phyloP scores from a whole-genome alignment of 345 rosid species.

The Odontarrhena argentea region DNA sequence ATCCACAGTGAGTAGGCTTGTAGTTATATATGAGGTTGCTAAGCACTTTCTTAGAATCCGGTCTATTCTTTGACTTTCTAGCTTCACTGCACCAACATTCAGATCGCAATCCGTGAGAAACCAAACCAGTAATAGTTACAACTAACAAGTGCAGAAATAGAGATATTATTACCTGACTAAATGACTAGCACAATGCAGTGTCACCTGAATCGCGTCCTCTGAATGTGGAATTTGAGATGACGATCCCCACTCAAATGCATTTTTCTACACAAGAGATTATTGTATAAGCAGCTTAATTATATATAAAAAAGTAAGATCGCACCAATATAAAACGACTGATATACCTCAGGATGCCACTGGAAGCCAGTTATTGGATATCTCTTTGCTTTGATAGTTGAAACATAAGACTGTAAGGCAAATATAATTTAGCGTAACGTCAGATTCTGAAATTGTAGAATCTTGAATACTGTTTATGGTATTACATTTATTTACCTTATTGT shows the following conservation, averaged over 20 bases:
- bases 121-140: neutral
- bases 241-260: slow-evolving; percentile 92
- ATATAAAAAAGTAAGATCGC: neutral
- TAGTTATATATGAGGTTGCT: slow-evolving; percentile 80
- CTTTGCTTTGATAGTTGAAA: slow-evolving; percentile 81
- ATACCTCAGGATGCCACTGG: slow-evolving; percentile 98
- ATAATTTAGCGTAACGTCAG: neutral
- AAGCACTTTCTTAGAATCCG: slow-evolving; percentile 60
- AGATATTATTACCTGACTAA: slow-evolving; percentile 62
- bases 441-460: neutral
- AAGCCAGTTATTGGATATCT: slow-evolving; percentile 84
- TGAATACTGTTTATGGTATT: neutral
- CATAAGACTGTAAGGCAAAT: slow-evolving; percentile 58
- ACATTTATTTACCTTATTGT: slow-evolving; percentile 53
- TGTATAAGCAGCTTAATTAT: neutral
- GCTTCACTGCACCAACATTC: slow-evolving; percentile 62
- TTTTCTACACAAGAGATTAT: slow-evolving; percentile 57
- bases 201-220: slow-evolving; percentile 83
- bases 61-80: slow-evolving; percentile 77
- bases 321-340: neutral
- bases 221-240: slow-evolving; percentile 76
- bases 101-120: neutral
- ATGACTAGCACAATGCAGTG: slow-evolving; percentile 79
- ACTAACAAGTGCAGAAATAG: neutral
- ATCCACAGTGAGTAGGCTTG: slow-evolving; percentile 81